Conservation (phyloP, 2,329 filamentous ascomycete genomes). For the Fusarium falciforme region DNA sequence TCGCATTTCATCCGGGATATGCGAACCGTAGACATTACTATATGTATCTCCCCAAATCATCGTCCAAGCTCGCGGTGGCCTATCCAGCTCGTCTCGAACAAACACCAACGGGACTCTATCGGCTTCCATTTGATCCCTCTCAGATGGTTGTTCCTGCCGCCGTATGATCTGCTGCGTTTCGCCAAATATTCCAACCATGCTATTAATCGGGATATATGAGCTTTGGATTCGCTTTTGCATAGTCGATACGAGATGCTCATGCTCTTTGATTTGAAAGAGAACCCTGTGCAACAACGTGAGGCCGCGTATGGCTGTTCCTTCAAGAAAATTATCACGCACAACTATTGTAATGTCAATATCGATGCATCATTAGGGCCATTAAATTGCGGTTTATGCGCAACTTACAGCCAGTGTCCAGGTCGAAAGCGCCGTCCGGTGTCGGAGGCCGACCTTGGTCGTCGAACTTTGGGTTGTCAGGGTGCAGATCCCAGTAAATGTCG, state of each 20-base stretch:
- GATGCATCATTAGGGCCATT: background rate
- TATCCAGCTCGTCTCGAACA: background rate
- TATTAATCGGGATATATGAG: background rate
- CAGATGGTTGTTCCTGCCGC: background rate
- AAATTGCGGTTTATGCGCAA: background rate
- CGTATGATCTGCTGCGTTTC: background rate
- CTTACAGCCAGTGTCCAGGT: background rate
- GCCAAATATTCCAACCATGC: background rate
- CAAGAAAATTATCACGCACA: background rate
- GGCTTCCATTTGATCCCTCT: background rate
- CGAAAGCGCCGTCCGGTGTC: background rate
- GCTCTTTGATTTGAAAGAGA: background rate
- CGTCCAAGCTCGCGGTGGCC: background rate
- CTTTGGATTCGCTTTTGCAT: background rate
- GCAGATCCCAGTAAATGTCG: background rate
- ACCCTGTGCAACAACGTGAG: background rate
- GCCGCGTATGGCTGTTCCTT: background rate
- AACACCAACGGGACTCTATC: background rate
- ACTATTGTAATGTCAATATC: background rate
- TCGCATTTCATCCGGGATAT: background rate
- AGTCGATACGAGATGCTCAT: background rate
- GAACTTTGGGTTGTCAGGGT: background rate
- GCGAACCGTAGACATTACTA: background rate
- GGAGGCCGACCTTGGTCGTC: background rate
- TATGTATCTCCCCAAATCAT: background rate